Evolutionary conservation across 129 eudicot species (phyloP).

Genomic region (Chrysanthemum seticuspe): DNA sequence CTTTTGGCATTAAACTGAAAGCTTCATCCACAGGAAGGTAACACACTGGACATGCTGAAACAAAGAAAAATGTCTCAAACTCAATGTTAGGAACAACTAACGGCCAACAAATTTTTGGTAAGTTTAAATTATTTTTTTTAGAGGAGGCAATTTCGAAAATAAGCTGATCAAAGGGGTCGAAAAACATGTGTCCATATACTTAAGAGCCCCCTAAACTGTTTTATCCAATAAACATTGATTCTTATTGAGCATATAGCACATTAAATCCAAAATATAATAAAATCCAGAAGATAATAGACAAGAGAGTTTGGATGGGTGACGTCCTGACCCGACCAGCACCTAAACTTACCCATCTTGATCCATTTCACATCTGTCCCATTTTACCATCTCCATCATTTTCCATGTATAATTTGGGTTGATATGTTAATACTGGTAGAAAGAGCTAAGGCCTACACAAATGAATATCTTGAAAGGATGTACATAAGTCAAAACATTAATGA

Average conservation of each 20-base stretch:
- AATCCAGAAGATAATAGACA: too few species aligned
- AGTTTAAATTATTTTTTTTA: background rate
- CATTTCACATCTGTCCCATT: background rate
- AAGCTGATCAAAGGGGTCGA: background rate
- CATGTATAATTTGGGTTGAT: background rate
- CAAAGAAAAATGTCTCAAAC: constrained; percentile 21
- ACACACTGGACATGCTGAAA: constrained; percentile 96
- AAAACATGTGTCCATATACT: background rate
- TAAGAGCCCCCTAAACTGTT: background rate
- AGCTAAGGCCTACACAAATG: background rate
- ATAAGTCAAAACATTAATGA: constrained; percentile 3
- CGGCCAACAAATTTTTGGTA: background rate
- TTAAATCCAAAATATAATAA: background rate
- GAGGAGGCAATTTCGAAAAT: background rate
- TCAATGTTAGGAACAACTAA: constrained; percentile 3
- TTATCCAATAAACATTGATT: background rate
- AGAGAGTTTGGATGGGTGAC: too few species aligned
- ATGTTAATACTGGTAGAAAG: background rate
- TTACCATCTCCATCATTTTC: constrained; percentile 5
- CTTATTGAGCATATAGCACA: background rate
- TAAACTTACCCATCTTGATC: background rate
- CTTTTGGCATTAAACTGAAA: constrained; percentile 67
- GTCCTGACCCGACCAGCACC: too few species aligned
- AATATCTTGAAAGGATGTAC: constrained; percentile 6
- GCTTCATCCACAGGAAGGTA: constrained; percentile 90